These are phyloP conservation scores for Acacia concinna DNA, from an alignment of 331 rosid species.

Conservation along the genomic window DNA sequence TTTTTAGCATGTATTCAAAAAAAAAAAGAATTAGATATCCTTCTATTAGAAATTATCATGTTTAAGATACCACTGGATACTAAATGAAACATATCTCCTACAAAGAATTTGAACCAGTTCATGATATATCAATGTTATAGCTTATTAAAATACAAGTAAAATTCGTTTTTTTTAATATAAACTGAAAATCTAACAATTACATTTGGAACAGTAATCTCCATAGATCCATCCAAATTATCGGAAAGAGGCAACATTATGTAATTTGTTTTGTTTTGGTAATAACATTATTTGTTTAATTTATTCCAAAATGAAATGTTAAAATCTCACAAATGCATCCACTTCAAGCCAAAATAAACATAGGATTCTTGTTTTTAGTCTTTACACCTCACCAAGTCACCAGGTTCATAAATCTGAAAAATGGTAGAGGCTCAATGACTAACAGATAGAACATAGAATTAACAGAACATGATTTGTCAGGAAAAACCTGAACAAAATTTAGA, in stretches of 20 bases:
- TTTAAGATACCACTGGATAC: too few relatives aligned
- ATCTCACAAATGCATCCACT: slow-evolving; percentile 4
- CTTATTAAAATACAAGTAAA: too few relatives aligned
- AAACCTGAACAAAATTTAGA: background rate
- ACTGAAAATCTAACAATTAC: too few relatives aligned
- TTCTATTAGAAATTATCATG: too few relatives aligned
- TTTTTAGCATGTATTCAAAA: too few relatives aligned
- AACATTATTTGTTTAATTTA: background rate
- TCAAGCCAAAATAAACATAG: slow-evolving; percentile 17
- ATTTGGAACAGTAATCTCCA: too few relatives aligned
- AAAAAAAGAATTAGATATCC: too few relatives aligned
- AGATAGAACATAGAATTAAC: slow-evolving; percentile 14
- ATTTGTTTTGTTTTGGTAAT: too few relatives aligned
- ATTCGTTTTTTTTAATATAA: too few relatives aligned
- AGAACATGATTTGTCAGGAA: slow-evolving; percentile 17
- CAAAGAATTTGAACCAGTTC: background rate
- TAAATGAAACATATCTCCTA: too few relatives aligned
- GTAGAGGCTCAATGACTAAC: background rate
- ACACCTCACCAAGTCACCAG: slow-evolving; percentile 25
- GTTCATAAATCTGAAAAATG: slow-evolving; percentile 8
- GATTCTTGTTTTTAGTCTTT: slow-evolving; percentile 27
- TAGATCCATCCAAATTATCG: background rate
- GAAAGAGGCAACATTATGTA: background rate
- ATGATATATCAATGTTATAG: background rate
- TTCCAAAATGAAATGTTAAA: background rate